Evolutionary conservation across 768 basidiomycete genomes (phyloP).

Genomic region (Leccinum variicolor): DNA sequence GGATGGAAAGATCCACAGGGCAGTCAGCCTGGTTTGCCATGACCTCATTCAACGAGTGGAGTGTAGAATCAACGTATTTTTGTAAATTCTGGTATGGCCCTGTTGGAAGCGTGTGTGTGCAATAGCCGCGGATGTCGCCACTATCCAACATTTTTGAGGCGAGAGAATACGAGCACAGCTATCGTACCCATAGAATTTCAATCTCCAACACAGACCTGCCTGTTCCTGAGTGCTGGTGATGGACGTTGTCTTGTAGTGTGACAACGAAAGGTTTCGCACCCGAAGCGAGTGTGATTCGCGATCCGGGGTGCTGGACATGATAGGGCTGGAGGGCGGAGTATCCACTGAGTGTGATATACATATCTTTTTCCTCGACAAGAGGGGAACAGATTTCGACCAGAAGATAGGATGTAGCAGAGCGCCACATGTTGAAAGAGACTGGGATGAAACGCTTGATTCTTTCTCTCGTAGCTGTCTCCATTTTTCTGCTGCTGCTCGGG

Average conservation of each 20-base stretch:
- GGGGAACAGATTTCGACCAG: conserved; percentile 35
- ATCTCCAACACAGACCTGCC: conserved; percentile 31
- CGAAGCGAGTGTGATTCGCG: conserved; percentile 22
- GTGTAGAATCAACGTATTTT: conserved; percentile 32
- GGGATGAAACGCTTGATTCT: conserved; percentile 62
- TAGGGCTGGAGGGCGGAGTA: conserved; percentile 15
- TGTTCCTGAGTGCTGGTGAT: conserved; percentile 14
- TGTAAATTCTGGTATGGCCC: conserved; percentile 36
- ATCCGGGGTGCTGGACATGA: conserved; percentile 9
- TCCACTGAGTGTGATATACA: conserved; percentile 10
- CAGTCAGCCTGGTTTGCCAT: conserved; percentile 42
- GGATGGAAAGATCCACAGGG: conserved; percentile 37
- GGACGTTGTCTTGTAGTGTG: too few relatives aligned
- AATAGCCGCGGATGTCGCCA: conserved; percentile 19
- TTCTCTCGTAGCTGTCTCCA: conserved; percentile 60
- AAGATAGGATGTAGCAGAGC: conserved; percentile 39
- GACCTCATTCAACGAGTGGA: conserved; percentile 41
- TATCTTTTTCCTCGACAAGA: background rate
- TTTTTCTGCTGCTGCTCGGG: conserved; percentile 61
- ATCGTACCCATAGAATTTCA: conserved; percentile 33
- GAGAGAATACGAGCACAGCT: conserved; percentile 10
- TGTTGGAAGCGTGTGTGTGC: conserved; percentile 32
- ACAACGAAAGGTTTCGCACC: conserved; percentile 14
- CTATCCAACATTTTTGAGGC: conserved; percentile 9
- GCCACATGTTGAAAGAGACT: conserved; percentile 40